Evolutionary conservation across 495 filamentous ascomycete genomes (phyloP).

Genomic region (Filosporella fistucella): DNA sequence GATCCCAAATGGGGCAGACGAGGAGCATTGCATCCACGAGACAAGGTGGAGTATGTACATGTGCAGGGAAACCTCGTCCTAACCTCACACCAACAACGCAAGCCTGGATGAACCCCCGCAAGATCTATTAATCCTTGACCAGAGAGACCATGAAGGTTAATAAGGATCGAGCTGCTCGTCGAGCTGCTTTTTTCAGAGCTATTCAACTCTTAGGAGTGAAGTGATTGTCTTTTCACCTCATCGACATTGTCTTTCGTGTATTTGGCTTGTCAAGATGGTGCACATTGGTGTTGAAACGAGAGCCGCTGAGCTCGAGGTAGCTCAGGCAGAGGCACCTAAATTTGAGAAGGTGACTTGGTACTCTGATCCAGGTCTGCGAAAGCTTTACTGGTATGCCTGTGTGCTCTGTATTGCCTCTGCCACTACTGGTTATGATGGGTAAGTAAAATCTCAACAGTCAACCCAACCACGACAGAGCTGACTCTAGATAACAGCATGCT

Average conservation of each 20-base stretch:
- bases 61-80: not conserved
- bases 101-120: not conserved
- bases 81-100: too few species aligned
- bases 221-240: not conserved
- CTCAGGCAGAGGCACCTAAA: slow-evolving; percentile 44
- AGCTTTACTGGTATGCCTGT: slow-evolving; percentile 33
- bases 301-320: slow-evolving; percentile 19
- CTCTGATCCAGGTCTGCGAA: slow-evolving; percentile 28
- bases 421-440: slow-evolving; percentile 35
- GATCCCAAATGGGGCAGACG: slow-evolving; percentile 15
- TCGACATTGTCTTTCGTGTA: not conserved
- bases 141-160: not conserved
- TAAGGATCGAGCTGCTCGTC: not conserved
- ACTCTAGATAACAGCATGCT: slow-evolving; percentile 51
- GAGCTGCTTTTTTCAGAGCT: not conserved
- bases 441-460: too few species aligned
- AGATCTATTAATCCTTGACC: not conserved
- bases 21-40: slow-evolving; percentile 10
- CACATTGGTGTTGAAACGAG: slow-evolving; percentile 4
- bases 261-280: slow-evolving; percentile 13
- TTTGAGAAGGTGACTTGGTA: slow-evolving; percentile 43
- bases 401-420: slow-evolving; percentile 31
- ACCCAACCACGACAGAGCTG: too few species aligned
- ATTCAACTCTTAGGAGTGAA: not conserved
- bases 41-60: slow-evolving; percentile 4